phyloP scores from a whole-genome alignment of 176 grass and related monocot species.

The Chrysopogon serrulatus region DNA sequence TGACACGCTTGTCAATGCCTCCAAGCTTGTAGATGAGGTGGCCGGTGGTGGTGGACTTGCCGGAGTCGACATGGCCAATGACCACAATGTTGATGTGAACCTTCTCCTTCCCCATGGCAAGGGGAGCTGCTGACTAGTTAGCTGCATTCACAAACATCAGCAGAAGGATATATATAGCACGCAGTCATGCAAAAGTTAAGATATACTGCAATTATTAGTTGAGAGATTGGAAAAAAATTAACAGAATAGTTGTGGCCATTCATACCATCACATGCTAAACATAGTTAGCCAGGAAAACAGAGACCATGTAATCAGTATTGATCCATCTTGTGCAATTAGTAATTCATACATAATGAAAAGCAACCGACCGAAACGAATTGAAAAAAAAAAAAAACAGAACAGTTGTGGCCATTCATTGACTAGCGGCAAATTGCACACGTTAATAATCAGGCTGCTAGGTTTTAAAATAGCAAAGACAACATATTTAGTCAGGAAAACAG shows the following conservation, averaged over 20 bases:
- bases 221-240: too few species aligned
- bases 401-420: not conserved
- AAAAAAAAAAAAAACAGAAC: too few species aligned
- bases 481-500: too few species aligned
- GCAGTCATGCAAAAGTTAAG: too few species aligned
- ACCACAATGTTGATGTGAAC: not conserved
- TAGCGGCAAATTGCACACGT: not conserved
- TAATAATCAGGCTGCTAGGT: not conserved
- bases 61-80: not conserved
- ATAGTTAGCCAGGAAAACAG: too few species aligned
- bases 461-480: not conserved
- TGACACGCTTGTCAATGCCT: not conserved
- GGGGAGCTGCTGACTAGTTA: not conserved
- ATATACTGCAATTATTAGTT: too few species aligned
- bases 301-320: too few species aligned
- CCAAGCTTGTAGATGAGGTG: not conserved
- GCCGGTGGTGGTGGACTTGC: not conserved
- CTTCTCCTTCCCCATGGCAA: not conserved
- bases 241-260: too few species aligned
- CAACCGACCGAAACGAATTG: too few species aligned
- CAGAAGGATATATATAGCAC: not conserved
- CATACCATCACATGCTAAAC: too few species aligned
- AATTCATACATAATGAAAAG: too few species aligned
- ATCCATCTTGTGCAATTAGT: too few species aligned
- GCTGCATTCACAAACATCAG: not conserved